Base-by-base conservation (phyloP, 2,329 filamentous ascomycete genomes). In the Monilinia aucupariae region DNA sequence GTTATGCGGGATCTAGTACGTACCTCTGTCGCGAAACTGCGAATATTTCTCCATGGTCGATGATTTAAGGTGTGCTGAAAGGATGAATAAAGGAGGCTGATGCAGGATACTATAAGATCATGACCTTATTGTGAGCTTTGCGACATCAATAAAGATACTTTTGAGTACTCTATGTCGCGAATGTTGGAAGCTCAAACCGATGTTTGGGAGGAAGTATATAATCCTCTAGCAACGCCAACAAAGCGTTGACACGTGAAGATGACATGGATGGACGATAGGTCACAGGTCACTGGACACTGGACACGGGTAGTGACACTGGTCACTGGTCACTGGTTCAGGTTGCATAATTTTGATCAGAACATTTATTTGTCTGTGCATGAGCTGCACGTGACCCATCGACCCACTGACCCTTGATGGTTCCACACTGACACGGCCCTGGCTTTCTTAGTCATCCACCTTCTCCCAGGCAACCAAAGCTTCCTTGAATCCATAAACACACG, bases 1-100 rank as follows among this genome's bases (percentile, higher is more conserved):
- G 13, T 20, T 55, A 25, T 64, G 7, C 64, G 43, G 56, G 34
- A 45, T 10, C 7, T 17, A 30, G n/a, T 53, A 52, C 72, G 59
- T 75, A 88, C 87, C 88, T 81, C 86, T 84, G 77, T 91, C 88
- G 68, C 88, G 82, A 73, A 86, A 91, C 72, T 90, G 87, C 45
- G 86, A 87, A 75, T 87, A 90, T 74, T 89, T 90, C 78, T 91
- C 87, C 87, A 91, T 90, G 43, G 37, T 64, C 22, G 39, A 56
- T 37, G 22, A 12, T 17, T 56, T 20, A 13, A 58, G 41, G 9
- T 25, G 49, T 17, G 22, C 22, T 47, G 20, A 25, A 49, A 15
- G 5, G 43, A 13, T 58, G 45, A 9, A 48, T 49, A 17, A 15
- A 15, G 22, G 12, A 48, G 43, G n/a, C 12, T 10, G 22, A 45